These are phyloP conservation scores for Leishmania lainsoni DNA, from an alignment of 208 protist species.

Conservation along the genomic window DNA sequence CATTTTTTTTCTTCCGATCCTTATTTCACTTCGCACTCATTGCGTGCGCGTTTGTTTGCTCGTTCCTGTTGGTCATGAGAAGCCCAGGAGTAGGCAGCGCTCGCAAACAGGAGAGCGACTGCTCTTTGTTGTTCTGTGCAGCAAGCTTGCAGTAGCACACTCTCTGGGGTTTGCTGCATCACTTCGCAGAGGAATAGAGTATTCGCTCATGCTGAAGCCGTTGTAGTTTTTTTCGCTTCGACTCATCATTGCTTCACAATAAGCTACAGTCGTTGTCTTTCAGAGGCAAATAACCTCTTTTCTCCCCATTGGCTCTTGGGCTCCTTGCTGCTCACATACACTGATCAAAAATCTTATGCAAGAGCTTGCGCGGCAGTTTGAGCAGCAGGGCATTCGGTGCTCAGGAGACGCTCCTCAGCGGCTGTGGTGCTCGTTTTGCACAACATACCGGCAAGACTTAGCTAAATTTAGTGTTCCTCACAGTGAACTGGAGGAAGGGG, in stretches of 20 bases:
- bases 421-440: constrained; percentile 34
- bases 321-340: not conserved
- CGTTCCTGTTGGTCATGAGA: not conserved
- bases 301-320: not conserved
- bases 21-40: not conserved
- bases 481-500: not conserved
- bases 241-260: not conserved
- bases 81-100: not conserved
- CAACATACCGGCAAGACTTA: constrained; percentile 1
- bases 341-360: not conserved
- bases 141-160: not conserved
- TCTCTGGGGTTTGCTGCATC: not conserved
- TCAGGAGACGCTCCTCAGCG: constrained; percentile 9
- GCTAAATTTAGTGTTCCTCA: not conserved
- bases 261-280: not conserved
- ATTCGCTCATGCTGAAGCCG: not conserved
- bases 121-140: not conserved
- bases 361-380: constrained; percentile 29
- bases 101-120: not conserved
- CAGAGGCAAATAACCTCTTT: not conserved
- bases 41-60: not conserved
- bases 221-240: not conserved
- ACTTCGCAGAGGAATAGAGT: not conserved
- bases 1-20: not conserved
- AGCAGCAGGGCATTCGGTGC: constrained; percentile 29